Evolutionary conservation across 768 basidiomycete species (phyloP), one percentile per base, ranked within the genome.

Genomic region (Nevesoporus exiguus): DNA sequence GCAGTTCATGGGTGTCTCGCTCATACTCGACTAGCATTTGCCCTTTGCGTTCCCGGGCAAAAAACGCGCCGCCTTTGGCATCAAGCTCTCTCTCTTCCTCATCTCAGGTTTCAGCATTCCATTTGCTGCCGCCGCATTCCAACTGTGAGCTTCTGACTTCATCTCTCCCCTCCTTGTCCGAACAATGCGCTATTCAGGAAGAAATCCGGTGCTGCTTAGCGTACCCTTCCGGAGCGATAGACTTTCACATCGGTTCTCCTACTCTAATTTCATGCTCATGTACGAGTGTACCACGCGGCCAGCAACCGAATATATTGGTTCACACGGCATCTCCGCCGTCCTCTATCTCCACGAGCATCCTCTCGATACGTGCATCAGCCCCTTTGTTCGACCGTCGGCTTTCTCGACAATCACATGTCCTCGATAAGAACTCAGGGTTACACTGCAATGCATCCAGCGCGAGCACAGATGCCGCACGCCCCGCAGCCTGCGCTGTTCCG

Each of bases 391-490:
- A 65, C 53, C 63, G 66, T 24, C 59, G 66, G 30, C 50, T 63
- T 51, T 62, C 64, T 48, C 83, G 75, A 69, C 90, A 93, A 69
- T 88, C 81, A 64, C 90, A 93, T 19, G 76, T 80, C 44, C 79
- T 77, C 6, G 76, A 70, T 64, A 92, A 69, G 51, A 91, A 83
- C 13, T 75, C 76, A 6, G 82, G 69, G 62, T 90, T 83, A 25
- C 79, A 80, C 53, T 87, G 80, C 31, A 93, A 68, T 17, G 81
- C 83, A 63, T 88, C 84, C 55, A 93, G 66, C 11, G 88, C 89
- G n/a, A 74, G 74, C 45, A 80, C 61, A 7, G 86, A 86, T 4
- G 84, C 85, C 36, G 70, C 73, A 56, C 86, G 79, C 6, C 83
- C 78, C 24, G 89, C 86, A 17, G 76, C 72, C 27, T 77, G 71